Conservation (phyloP, 805 yeast species). For the Ogataea minuta region DNA sequence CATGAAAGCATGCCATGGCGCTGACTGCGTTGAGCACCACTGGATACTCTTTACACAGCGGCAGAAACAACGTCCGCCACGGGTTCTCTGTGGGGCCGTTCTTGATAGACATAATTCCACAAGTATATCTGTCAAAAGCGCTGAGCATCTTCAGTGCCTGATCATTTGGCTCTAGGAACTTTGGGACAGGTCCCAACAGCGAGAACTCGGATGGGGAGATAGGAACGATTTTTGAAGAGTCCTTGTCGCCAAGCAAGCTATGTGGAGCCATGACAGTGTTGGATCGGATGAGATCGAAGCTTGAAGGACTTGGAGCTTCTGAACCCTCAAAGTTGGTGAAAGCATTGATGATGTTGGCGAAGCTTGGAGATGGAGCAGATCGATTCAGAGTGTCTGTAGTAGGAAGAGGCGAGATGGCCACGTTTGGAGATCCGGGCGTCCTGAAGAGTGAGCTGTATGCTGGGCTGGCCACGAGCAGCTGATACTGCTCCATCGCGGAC, state of each 20-base stretch:
- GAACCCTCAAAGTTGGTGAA: constrained; percentile 30
- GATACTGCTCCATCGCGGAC: constrained; percentile 25
- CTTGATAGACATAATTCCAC: constrained; percentile 59
- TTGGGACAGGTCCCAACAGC: constrained; percentile 18
- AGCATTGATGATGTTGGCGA: constrained; percentile 28
- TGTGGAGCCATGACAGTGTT: constrained; percentile 14
- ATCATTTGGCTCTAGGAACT: constrained; percentile 29
- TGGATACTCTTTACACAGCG: constrained; percentile 52
- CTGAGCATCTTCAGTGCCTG: constrained; percentile 30
- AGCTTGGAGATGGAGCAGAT: constrained; percentile 24
- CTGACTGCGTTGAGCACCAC: constrained; percentile 62
- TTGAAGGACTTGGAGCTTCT: constrained; percentile 27
- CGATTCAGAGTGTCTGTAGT: constrained; percentile 1
- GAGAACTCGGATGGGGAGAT: constrained; percentile 3
- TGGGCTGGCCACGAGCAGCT: constrained; percentile 19
- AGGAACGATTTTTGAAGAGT: not conserved
- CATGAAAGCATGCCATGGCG: constrained; percentile 65
- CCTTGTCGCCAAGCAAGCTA: constrained; percentile 5
- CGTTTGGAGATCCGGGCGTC: constrained; percentile 13
- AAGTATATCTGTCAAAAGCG: constrained; percentile 46
- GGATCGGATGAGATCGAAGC: constrained; percentile 18
- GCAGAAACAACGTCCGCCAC: constrained; percentile 58
- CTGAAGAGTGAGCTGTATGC: constrained; percentile 14
- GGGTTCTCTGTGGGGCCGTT: constrained; percentile 67
- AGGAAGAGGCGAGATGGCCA: constrained; percentile 14